Percentiles rank a stretch among this genome's conserved stretches.
Conservation (phyloP, 805 yeast genomes). For the Debaryomyces maramus region DNA sequence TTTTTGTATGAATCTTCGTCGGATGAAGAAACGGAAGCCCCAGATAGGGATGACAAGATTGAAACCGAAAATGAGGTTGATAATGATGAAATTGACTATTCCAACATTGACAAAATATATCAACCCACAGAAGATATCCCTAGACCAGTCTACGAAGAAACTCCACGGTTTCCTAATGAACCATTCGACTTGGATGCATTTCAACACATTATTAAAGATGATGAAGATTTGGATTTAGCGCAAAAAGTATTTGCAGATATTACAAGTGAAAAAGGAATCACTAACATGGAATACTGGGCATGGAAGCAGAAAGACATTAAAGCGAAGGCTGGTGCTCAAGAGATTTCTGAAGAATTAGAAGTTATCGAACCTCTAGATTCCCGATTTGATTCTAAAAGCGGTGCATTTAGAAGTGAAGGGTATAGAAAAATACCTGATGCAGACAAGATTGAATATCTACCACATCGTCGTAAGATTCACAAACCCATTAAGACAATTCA, state of each 20-base stretch:
- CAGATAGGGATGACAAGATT: slow-evolving; percentile 17
- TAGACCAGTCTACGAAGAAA: slow-evolving; percentile 52
- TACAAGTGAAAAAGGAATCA: slow-evolving; percentile 20
- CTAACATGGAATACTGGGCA: slow-evolving; percentile 58
- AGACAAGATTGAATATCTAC: slow-evolving; percentile 71
- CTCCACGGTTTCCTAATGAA: slow-evolving; percentile 22
- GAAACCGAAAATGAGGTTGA: slow-evolving; percentile 28
- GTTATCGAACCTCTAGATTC: slow-evolving; percentile 27
- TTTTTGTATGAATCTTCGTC: slow-evolving; percentile 39
- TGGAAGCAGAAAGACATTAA: slow-evolving; percentile 53
- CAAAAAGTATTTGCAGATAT: slow-evolving; percentile 39
- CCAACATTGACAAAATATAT: slow-evolving; percentile 36
- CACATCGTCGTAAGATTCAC: slow-evolving; percentile 72
- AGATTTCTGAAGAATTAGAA: slow-evolving; percentile 30
- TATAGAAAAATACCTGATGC: slow-evolving; percentile 71
- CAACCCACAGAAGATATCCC: slow-evolving; percentile 56
- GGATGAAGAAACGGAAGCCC: slow-evolving; percentile 27
- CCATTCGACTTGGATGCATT: slow-evolving; percentile 47
- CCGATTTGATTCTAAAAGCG: slow-evolving; percentile 45
- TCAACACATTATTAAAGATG: slow-evolving; percentile 62
- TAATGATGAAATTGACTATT: slow-evolving; percentile 24
- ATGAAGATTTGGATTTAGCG: slow-evolving; percentile 66
- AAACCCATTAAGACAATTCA: slow-evolving; percentile 76
- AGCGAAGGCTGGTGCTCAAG: slow-evolving; percentile 12
- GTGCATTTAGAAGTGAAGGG: slow-evolving; percentile 73